Percentiles rank a stretch among this genome's conserved stretches.
These are phyloP conservation scores for Colletotrichum tanaceti DNA, from an alignment of 2,329 filamentous ascomycete genomes.

Conservation along the genomic window DNA sequence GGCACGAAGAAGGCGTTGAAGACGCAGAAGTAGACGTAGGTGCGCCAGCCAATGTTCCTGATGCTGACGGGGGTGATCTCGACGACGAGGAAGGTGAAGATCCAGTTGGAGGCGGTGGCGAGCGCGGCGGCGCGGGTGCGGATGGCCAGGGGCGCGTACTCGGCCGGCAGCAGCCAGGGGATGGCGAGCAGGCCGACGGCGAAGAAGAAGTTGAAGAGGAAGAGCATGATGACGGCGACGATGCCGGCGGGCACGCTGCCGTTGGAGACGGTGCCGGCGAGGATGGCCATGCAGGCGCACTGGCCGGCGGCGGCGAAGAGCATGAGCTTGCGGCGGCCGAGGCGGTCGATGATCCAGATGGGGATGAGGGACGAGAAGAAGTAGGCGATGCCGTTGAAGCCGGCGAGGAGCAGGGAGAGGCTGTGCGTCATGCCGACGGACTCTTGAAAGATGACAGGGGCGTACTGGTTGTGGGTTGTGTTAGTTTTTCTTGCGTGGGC, in stretches of 20 bases:
- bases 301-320: constrained; percentile 57
- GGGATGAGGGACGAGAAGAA: constrained; percentile 49
- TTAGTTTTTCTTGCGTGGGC: too few relatives aligned
- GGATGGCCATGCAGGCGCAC: constrained; percentile 57
- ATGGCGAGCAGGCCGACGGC: constrained; percentile 55
- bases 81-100: constrained; percentile 52
- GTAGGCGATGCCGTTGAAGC: constrained; percentile 60
- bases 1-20: constrained; percentile 55
- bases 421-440: constrained; percentile 57
- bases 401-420: constrained; percentile 62
- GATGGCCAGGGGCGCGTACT: constrained; percentile 56
- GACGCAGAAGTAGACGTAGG: constrained; percentile 53
- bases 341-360: constrained; percentile 52
- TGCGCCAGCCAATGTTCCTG: constrained; percentile 51
- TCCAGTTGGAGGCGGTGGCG: constrained; percentile 53
- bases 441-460: constrained; percentile 58
- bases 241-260: constrained; percentile 53
- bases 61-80: constrained; percentile 54
- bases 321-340: constrained; percentile 69
- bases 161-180: constrained; percentile 55
- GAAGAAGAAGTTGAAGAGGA: constrained; percentile 58
- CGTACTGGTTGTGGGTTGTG: too few relatives aligned
- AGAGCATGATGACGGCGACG: constrained; percentile 58
- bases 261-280: constrained; percentile 57
- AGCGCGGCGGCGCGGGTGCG: constrained; percentile 53